Conservation (phyloP, 31 red algal genomes). For the Bonnemaisonia californica region DNA sequence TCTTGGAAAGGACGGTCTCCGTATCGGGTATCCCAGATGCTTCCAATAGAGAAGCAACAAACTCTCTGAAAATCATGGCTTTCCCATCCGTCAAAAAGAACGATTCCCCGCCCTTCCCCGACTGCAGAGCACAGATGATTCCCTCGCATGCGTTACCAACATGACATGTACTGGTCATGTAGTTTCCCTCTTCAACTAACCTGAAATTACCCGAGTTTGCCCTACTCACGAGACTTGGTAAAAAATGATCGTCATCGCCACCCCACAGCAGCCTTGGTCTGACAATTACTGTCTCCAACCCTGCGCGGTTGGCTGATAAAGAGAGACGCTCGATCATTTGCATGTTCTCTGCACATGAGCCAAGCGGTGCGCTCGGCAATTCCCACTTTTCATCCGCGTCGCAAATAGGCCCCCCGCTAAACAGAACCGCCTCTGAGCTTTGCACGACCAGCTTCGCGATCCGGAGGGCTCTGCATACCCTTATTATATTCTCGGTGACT, state of each 20-base stretch:
- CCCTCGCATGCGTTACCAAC: constrained; percentile 64
- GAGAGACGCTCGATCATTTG: constrained; percentile 5
- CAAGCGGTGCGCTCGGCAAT: neutral
- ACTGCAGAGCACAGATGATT: constrained; percentile 35
- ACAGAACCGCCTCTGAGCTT: constrained; percentile 30
- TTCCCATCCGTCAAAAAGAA: constrained; percentile 54
- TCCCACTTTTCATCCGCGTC: neutral
- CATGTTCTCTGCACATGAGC: constrained; percentile 15
- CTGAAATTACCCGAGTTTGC: constrained; percentile 20
- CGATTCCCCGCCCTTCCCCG: constrained; percentile 11
- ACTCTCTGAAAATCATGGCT: constrained; percentile 25
- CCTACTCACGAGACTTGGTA: neutral
- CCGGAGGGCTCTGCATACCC: constrained; percentile 1
- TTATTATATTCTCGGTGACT: constrained; percentile 3
- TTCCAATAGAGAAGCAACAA: constrained; percentile 33
- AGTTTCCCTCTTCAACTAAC: constrained; percentile 37
- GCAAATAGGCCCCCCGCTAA: neutral
- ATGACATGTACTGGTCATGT: constrained; percentile 67
- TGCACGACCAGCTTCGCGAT: constrained; percentile 6
- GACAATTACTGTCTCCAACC: constrained; percentile 19
- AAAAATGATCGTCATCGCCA: constrained; percentile 23
- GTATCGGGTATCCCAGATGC: constrained; percentile 14
- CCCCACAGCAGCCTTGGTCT: constrained; percentile 36
- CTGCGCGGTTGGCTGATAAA: constrained; percentile 8
- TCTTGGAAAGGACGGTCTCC: neutral